These are phyloP conservation scores for Lasiosphaeria ovina DNA, from an alignment of 495 filamentous ascomycete genomes.

Conservation along the genomic window DNA sequence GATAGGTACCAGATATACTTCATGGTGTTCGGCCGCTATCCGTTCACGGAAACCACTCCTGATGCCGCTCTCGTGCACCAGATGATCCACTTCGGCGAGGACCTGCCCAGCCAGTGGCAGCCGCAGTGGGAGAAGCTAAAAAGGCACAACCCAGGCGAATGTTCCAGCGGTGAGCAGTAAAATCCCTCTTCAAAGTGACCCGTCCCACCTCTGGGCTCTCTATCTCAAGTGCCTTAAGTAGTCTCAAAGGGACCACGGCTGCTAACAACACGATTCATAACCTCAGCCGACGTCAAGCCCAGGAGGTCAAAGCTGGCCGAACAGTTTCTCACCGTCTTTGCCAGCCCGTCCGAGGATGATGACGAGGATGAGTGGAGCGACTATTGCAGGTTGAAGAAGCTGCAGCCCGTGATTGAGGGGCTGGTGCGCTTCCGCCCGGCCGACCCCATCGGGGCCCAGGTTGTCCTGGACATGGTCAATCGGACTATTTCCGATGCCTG, in stretches of 20 bases:
- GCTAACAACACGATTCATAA: neutral
- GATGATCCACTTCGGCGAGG: slow-evolving; percentile 25
- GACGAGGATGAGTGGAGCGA: neutral
- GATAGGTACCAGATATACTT: neutral
- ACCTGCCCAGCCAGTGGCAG: slow-evolving; percentile 21
- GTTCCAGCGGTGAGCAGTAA: too few relatives aligned
- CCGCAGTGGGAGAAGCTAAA: slow-evolving; percentile 5
- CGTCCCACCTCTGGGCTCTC: too few relatives aligned
- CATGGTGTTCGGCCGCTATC: neutral
- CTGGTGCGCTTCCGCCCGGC: slow-evolving; percentile 18
- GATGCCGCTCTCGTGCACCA: slow-evolving; percentile 11
- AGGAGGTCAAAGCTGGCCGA: slow-evolving; percentile 1
- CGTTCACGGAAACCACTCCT: neutral
- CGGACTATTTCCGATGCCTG: neutral
- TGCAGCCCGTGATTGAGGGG: slow-evolving; percentile 8
- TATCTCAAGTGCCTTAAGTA: too few relatives aligned
- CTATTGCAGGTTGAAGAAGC: neutral
- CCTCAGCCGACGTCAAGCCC: neutral
- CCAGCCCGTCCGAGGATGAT: neutral
- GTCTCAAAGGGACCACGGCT: neutral
- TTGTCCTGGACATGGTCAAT: slow-evolving; percentile 4
- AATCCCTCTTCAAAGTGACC: too few relatives aligned
- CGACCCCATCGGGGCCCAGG: slow-evolving; percentile 9
- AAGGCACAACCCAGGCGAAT: neutral
- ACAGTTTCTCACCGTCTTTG: neutral